A percentile compares a stretch with the other conserved stretches of the same genome.
These are phyloP conservation scores for Trichoderma endophyticum DNA, from an alignment of 2,329 filamentous ascomycete species.

Conservation along the genomic window DNA sequence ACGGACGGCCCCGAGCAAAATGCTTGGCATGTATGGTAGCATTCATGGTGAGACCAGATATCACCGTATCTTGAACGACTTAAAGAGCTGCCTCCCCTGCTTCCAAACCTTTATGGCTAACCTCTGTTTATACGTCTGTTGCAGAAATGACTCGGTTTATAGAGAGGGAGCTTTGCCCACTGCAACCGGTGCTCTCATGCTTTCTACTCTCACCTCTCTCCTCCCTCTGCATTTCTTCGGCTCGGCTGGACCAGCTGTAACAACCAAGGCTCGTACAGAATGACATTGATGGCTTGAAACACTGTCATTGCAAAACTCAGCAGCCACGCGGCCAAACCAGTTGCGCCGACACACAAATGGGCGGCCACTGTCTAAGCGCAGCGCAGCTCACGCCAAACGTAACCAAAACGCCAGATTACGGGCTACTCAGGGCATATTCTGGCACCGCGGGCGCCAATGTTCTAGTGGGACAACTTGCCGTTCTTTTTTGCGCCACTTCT, in stretches of 20 bases:
- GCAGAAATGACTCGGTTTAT: not conserved
- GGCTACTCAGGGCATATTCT: not conserved
- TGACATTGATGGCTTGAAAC: not conserved
- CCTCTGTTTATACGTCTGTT: not conserved
- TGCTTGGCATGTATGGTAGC: conserved; percentile 11
- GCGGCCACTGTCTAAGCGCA: not conserved
- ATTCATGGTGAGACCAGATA: not conserved
- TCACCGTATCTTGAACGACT: not conserved
- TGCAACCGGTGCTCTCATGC: not conserved
- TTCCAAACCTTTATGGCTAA: not conserved
- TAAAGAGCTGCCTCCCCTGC: not conserved
- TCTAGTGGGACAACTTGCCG: not conserved
- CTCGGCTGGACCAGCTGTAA: not conserved
- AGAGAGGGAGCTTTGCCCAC: not conserved
- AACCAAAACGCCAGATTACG: not conserved
- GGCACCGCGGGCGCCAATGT: not conserved
- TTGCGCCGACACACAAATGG: not conserved
- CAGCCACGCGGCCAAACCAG: conserved; percentile 5
- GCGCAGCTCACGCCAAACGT: not conserved
- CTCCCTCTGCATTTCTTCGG: not conserved
- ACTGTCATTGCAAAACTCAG: not conserved
- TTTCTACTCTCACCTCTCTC: not conserved
- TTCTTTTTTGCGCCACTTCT: not conserved
- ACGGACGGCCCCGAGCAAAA: conserved; percentile 13
- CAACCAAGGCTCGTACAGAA: not conserved